Evolutionary conservation across 371 early-diverging fungal genomes (phyloP), one percentile per base, ranked within the genome.

Genomic region (Dentiscutata heterogama): DNA sequence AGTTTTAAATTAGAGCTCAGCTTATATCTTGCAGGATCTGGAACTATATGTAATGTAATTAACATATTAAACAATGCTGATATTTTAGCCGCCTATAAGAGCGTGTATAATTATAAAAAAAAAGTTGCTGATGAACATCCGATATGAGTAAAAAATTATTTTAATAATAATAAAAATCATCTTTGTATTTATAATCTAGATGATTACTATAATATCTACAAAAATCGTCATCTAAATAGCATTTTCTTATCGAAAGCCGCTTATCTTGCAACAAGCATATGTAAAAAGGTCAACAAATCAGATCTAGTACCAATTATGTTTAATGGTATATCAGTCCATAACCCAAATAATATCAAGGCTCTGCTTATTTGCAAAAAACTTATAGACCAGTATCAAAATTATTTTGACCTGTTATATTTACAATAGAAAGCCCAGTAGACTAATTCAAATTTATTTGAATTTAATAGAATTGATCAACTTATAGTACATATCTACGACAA

Each of bases 41-140:
- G 11, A 64, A 64, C 7, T 35, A 13, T 5, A 53, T 64, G 4
- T 29, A 29, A 64, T 27, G 7, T 2, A 64, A 64, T 64, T 31
- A 29, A 64, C 31, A 16, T 16, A 64, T 16, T 29, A 29, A 29
- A 22, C 31, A 27, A 64, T 64, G 7, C 7, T 31, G 31, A 4
- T 4, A 1, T 64, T 64, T 64, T 29, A 13, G 31, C 31, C 31
- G 31, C 0, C 31, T 64, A 64, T 10, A 7, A 64, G 31, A 64
- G 10, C 31, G 16, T 64, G 31, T 64, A 64, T 64, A 64, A 64
- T 4, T 64, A 64, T 64, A 64, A 64, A 64, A 64, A 64, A 10
- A 67, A 35, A 0, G 16, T 64, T 31, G 65, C 65, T 27, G 16
- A 4, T 27, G 16, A 64, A 31, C 0, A 64, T 64, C 16, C 0